Evolutionary conservation across 768 basidiomycete species (phyloP).

Genomic region (Hygrocybe coccinea): DNA sequence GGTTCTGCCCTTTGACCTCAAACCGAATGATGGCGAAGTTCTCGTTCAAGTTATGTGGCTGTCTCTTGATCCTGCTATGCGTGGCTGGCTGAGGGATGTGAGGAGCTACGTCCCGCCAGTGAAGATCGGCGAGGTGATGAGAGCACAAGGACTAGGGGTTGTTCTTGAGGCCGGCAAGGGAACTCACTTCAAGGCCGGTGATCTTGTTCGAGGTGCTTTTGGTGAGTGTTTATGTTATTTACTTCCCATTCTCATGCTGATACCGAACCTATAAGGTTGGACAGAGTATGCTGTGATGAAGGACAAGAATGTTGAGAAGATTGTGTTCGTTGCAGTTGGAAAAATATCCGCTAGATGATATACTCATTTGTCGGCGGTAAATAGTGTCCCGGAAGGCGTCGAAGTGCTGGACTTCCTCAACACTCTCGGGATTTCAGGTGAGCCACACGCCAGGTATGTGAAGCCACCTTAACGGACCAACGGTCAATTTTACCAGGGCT

Average conservation of each 20-base stretch:
- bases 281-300: constrained; percentile 64
- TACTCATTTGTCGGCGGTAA: neutral
- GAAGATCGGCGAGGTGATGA: constrained; percentile 76
- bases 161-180: constrained; percentile 55
- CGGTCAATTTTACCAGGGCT: too few relatives aligned
- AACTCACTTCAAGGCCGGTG: constrained; percentile 57
- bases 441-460: constrained; percentile 20
- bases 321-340: constrained; percentile 48
- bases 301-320: constrained; percentile 45
- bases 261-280: constrained; percentile 52
- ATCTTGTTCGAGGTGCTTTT: constrained; percentile 56
- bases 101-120: constrained; percentile 71
- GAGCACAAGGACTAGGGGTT: constrained; percentile 60
- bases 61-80: constrained; percentile 85
- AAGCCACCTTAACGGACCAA: too few relatives aligned
- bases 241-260: neutral
- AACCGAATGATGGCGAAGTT: constrained; percentile 49
- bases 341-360: neutral
- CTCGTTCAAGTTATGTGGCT: constrained; percentile 78
- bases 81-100: constrained; percentile 69
- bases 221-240: constrained; percentile 43
- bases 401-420: constrained; percentile 75
- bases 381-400: constrained; percentile 55
- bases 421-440: constrained; percentile 70
- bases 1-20: constrained; percentile 47